Evolutionary conservation across 106 monocot species (phyloP), one percentile per base, ranked within the genome.

Genomic region (Vanilla planifolia): DNA sequence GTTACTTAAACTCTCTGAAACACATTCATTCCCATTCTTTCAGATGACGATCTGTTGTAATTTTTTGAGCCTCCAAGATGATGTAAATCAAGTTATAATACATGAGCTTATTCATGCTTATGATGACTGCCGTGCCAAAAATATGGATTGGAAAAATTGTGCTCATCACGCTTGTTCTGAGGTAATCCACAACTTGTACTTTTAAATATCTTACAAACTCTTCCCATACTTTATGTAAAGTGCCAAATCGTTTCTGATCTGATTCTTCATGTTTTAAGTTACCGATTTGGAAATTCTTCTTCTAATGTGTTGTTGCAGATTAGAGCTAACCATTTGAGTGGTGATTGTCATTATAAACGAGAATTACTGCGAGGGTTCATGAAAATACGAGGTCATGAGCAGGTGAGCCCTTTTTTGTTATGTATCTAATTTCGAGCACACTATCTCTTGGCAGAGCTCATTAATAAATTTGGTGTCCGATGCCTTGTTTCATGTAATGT

Each of bases 161-260:
- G 90, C 90, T 72, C 95, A 96, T 79, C 95, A 96, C 81, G 95
- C 95, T 60, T 96, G 95, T 61, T 84, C 86, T 39, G 95, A 96
- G 95, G 95, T 96, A 79, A 46, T 56, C 27, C 11, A 26, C 13
- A 37, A 35, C 17, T 60, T 17, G 13, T 62, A 30, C 42, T 17
- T 67, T 7, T 43, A n/a, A n/a, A n/a, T n/a, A n/a, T n/a, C n/a
- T n/a, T n/a, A n/a, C n/a, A n/a, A n/a, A n/a, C n/a, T n/a, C n/a
- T n/a, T n/a, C n/a, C n/a, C n/a, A n/a, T n/a, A n/a, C n/a, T n/a
- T n/a, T n/a, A n/a, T n/a, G n/a, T n/a, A n/a, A n/a, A n/a, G n/a
- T n/a, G n/a, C n/a, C n/a, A n/a, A n/a, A n/a, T n/a, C n/a, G n/a
- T n/a, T n/a, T n/a, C 8, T 8, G 14, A 48, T 48, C 48, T 48